A percentile compares a stretch with the other conserved stretches of the same genome.
Evolutionary conservation across 129 eudicot species (phyloP).

Genomic region (Apium graveolens): DNA sequence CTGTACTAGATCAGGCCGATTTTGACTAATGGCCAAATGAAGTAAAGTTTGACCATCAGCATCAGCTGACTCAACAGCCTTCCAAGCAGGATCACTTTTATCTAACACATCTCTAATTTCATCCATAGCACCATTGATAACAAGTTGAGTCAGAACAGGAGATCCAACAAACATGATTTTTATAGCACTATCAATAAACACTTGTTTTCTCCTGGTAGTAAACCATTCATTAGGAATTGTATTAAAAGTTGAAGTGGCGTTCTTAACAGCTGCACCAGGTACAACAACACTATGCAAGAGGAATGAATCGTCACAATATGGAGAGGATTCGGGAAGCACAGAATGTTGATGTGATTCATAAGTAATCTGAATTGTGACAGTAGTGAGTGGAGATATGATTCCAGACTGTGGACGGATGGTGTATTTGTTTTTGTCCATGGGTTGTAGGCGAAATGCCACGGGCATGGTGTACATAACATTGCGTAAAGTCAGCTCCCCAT

Average conservation of each 20-base stretch:
- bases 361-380: slow-evolving; percentile 37
- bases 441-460: slow-evolving; percentile 64
- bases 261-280: slow-evolving; percentile 63
- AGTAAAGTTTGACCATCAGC: slow-evolving; percentile 61
- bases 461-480: slow-evolving; percentile 94
- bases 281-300: slow-evolving; percentile 78
- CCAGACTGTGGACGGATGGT: slow-evolving; percentile 54
- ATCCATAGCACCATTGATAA: slow-evolving; percentile 42
- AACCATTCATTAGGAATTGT: slow-evolving; percentile 72
- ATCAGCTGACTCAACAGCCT: slow-evolving; percentile 49
- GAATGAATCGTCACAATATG: slow-evolving; percentile 57
- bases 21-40: slow-evolving; percentile 55
- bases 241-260: slow-evolving; percentile 38
- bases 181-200: slow-evolving; percentile 66
- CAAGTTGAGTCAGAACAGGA: slow-evolving; percentile 46
- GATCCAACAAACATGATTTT: slow-evolving; percentile 74
- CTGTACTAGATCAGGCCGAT: slow-evolving; percentile 62
- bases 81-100: slow-evolving; percentile 53
- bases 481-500: slow-evolving; percentile 50
- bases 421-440: slow-evolving; percentile 46
- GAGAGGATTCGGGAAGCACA: slow-evolving; percentile 37
- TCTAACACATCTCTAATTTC: slow-evolving; percentile 63
- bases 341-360: slow-evolving; percentile 32
- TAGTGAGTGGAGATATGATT: slow-evolving; percentile 51
- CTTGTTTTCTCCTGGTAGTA: slow-evolving; percentile 59